phyloP scores from a whole-genome alignment of 768 basidiomycete species.

The Lactarius vividus region DNA sequence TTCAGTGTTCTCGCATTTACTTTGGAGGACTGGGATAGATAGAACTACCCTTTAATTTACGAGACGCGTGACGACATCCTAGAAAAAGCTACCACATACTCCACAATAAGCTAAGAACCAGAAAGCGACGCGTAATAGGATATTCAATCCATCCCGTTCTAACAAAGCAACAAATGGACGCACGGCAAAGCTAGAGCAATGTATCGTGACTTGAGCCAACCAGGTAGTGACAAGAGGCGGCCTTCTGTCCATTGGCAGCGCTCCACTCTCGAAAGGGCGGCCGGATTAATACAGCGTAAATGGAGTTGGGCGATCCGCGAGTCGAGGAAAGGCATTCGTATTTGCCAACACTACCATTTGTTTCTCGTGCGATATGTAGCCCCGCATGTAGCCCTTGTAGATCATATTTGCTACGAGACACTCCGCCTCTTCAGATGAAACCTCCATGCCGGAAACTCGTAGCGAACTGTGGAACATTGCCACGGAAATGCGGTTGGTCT shows the following conservation, averaged over 20 bases:
- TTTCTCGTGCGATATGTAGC: slow-evolving; percentile 95
- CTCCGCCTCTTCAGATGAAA: slow-evolving; percentile 80
- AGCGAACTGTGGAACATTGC: slow-evolving; percentile 78
- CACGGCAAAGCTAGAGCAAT: background rate
- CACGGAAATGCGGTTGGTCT: slow-evolving; percentile 75
- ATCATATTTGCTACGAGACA: slow-evolving; percentile 96
- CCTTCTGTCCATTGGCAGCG: background rate
- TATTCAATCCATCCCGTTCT: background rate
- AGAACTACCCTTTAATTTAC: slow-evolving; percentile 15
- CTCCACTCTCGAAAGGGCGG: background rate
- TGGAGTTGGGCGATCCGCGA: slow-evolving; percentile 61
- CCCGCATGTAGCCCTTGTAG: slow-evolving; percentile 86
- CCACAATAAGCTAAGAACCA: background rate
- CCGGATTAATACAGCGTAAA: slow-evolving; percentile 36
- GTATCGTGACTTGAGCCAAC: background rate
- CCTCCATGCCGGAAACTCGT: slow-evolving; percentile 63
- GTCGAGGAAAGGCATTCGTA: slow-evolving; percentile 74
- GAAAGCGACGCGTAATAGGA: background rate
- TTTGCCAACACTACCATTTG: slow-evolving; percentile 89
- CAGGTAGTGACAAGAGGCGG: background rate
- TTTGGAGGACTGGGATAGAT: slow-evolving; percentile 74
- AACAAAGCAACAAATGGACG: background rate
- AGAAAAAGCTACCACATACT: background rate
- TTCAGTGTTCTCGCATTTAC: slow-evolving; percentile 74
- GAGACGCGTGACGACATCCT: background rate